Conservation (phyloP, 176 grass and related monocot genomes). For the Melocanna baccifera region DNA sequence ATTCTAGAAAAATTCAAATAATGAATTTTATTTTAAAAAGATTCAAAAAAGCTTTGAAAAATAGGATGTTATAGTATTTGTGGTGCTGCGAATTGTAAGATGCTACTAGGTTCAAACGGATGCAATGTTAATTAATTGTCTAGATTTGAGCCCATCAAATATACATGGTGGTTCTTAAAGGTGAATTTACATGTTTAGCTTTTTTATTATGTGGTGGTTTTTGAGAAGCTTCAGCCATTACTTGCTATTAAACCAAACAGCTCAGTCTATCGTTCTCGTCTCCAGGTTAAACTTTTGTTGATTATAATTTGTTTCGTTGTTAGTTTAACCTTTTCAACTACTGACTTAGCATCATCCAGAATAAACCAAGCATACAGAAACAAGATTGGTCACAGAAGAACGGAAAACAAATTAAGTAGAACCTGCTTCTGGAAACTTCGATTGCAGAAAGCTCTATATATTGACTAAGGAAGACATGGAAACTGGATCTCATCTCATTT, state of each 20-base stretch:
- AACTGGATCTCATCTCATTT: not conserved
- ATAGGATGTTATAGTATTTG: too few species aligned
- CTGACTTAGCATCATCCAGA: not conserved
- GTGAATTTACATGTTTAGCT: not conserved
- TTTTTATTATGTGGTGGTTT: not conserved
- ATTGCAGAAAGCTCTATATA: not conserved
- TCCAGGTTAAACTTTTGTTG: not conserved
- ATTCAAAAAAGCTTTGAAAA: too few species aligned
- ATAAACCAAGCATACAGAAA: not conserved
- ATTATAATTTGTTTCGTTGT: not conserved
- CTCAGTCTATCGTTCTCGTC: not conserved
- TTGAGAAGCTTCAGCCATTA: not conserved
- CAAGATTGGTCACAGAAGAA: not conserved
- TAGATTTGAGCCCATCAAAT: not conserved
- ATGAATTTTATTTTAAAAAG: too few species aligned
- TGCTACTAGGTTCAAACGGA: not conserved
- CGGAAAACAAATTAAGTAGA: not conserved
- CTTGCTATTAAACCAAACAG: not conserved
- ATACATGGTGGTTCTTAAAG: not conserved
- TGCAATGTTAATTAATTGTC: not conserved
- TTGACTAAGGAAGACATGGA: not conserved
- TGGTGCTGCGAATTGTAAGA: not conserved
- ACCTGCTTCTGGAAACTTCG: not conserved
- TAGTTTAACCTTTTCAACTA: not conserved
- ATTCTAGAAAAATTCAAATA: too few species aligned